Percentiles rank a stretch among this genome's conserved stretches.
Conservation (phyloP, 2,329 filamentous ascomycete species). For the Epichloe sp. region DNA sequence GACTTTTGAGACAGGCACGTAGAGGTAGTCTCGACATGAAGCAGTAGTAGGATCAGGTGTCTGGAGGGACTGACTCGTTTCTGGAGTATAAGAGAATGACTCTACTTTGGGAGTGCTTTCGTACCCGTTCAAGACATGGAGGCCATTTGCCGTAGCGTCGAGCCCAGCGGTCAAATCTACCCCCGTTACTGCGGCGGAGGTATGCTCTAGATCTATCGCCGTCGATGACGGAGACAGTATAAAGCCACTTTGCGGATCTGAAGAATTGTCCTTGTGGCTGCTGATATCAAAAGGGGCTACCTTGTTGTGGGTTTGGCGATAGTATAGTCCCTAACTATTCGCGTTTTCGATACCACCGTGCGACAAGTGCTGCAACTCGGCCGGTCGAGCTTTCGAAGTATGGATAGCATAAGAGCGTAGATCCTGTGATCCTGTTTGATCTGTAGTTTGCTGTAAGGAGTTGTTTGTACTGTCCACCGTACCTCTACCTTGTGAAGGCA, state of each 20-base stretch:
- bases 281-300: constrained; percentile 7
- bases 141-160: neutral
- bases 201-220: neutral
- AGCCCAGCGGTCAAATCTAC: neutral
- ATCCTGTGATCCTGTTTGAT: neutral
- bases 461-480: constrained; percentile 11
- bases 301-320: constrained; percentile 8
- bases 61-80: neutral
- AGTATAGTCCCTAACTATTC: constrained; percentile 1
- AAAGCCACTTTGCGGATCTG: neutral
- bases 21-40: neutral
- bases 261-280: neutral
- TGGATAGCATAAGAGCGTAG: constrained; percentile 10
- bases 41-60: too few relatives aligned
- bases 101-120: neutral
- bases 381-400: constrained; percentile 15
- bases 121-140: neutral
- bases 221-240: constrained; percentile 7
- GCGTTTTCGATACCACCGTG: constrained; percentile 2
- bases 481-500: constrained; percentile 10
- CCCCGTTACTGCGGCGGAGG: neutral
- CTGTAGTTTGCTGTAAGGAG: constrained; percentile 10
- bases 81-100: neutral
- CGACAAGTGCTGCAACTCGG: constrained; percentile 8
- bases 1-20: constrained; percentile 11